phyloP scores from a whole-genome alignment of 2,329 filamentous ascomycete genomes.

The Ascochyta koolunga region DNA sequence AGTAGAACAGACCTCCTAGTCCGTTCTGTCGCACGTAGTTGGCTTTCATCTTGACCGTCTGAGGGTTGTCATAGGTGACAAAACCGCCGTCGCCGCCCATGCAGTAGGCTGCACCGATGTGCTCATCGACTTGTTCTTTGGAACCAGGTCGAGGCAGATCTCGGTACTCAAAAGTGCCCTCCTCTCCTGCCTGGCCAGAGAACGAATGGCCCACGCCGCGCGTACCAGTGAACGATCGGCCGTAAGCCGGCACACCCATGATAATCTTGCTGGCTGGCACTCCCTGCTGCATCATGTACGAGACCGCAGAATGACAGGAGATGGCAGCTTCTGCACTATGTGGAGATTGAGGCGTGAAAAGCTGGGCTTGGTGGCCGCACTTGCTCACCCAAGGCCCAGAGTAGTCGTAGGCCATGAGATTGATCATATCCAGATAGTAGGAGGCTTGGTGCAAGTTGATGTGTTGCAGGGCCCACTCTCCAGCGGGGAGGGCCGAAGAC shows the following conservation, averaged over 20 bases:
- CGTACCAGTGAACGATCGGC: conserved; percentile 73
- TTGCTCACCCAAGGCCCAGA: conserved; percentile 71
- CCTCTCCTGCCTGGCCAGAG: conserved; percentile 59
- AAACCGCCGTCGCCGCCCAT: conserved; percentile 76
- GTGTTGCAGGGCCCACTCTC: conserved; percentile 68
- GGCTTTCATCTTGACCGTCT: conserved; percentile 77
- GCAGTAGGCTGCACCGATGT: conserved; percentile 73
- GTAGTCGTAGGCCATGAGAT: conserved; percentile 83
- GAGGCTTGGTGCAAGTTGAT: conserved; percentile 70
- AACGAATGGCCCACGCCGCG: conserved; percentile 68
- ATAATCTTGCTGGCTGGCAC: conserved; percentile 75
- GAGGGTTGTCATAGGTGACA: conserved; percentile 78
- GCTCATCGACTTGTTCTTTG: conserved; percentile 71
- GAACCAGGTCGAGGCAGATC: conserved; percentile 67
- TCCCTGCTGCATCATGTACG: conserved; percentile 68
- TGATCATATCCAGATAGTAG: conserved; percentile 74
- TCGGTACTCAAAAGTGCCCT: conserved; percentile 76
- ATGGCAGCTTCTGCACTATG: conserved; percentile 62
- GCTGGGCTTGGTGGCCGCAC: conserved; percentile 77
- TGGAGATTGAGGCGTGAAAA: conserved; percentile 63
- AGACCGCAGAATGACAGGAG: conserved; percentile 70
- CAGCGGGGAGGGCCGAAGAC: conserved; percentile 74
- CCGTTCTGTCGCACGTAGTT: conserved; percentile 73
- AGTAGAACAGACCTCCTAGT: conserved; percentile 80
- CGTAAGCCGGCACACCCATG: conserved; percentile 76